Percentiles rank a stretch among this genome's conserved stretches.
phyloP scores from a whole-genome alignment of 257 asterid genomes.

The Solanum lycopersicoides region DNA sequence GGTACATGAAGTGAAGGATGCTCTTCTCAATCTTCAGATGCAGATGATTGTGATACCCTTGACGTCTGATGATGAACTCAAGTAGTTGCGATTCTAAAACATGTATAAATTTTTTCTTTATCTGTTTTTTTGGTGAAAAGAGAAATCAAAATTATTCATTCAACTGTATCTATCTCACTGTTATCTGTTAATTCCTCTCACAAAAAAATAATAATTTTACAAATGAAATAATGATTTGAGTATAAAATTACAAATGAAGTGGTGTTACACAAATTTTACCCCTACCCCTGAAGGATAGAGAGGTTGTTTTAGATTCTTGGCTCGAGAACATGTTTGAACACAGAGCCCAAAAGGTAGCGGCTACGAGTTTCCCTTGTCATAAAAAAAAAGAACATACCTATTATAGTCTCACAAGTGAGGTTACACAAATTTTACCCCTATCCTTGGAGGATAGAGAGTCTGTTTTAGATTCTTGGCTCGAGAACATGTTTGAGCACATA shows the following conservation, averaged over 20 bases:
- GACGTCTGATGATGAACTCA: neutral
- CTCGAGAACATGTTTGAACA: neutral
- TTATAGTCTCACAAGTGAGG: neutral
- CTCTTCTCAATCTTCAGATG: neutral
- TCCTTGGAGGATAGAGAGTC: too few relatives aligned
- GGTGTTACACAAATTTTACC: neutral
- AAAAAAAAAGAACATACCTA: neutral
- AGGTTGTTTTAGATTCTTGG: neutral
- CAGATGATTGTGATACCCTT: neutral
- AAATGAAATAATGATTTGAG: neutral
- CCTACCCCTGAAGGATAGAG: too few relatives aligned
- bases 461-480: neutral
- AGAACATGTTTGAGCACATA: neutral
- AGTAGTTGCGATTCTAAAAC: neutral
- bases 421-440: too few relatives aligned
- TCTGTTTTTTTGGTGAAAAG: neutral
- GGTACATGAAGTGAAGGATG: neutral
- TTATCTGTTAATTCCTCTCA: neutral
- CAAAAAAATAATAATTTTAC: neutral
- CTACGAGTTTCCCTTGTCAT: too few relatives aligned
- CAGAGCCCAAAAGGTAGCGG: too few relatives aligned
- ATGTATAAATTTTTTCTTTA: neutral
- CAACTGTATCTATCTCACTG: neutral
- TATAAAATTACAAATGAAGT: neutral
- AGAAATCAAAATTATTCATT: neutral